These are phyloP conservation scores for Rasamsonia emersonii DNA, from an alignment of 2,329 filamentous ascomycete genomes.

Conservation along the genomic window DNA sequence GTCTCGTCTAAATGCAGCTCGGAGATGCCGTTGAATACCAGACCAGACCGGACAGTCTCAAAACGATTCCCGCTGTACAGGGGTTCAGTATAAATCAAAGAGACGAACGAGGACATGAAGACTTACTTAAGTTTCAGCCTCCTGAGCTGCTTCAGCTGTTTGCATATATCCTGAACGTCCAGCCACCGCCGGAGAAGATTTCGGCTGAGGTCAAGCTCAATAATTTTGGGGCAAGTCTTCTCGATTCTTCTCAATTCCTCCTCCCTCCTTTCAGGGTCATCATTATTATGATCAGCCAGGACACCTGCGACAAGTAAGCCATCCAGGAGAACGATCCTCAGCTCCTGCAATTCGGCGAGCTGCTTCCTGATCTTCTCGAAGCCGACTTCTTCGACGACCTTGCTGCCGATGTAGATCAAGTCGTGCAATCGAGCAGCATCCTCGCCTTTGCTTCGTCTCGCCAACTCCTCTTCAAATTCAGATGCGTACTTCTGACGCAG, in stretches of 20 bases:
- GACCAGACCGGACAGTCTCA: slow-evolving; percentile 28
- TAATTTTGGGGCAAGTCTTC: slow-evolving; percentile 48
- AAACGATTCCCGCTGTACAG: slow-evolving; percentile 61
- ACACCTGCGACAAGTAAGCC: slow-evolving; percentile 53
- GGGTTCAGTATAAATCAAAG: slow-evolving; percentile 9
- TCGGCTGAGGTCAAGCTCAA: slow-evolving; percentile 74
- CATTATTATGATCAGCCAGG: slow-evolving; percentile 15
- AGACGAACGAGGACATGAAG: slow-evolving; percentile 2
- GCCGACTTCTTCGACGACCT: slow-evolving; percentile 85
- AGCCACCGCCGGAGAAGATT: slow-evolving; percentile 66
- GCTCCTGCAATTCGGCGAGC: slow-evolving; percentile 66
- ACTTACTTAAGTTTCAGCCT: slow-evolving; percentile 64
- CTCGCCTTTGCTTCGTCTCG: slow-evolving; percentile 4
- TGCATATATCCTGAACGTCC: slow-evolving; percentile 63
- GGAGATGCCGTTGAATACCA: slow-evolving; percentile 44
- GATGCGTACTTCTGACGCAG: slow-evolving; percentile 76
- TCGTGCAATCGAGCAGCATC: slow-evolving; percentile 26
- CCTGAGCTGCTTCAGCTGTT: slow-evolving; percentile 56
- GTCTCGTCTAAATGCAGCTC: slow-evolving; percentile 61
- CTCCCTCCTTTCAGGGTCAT: slow-evolving; percentile 9
- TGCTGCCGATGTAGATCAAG: slow-evolving; percentile 64
- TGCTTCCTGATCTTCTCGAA: slow-evolving; percentile 85
- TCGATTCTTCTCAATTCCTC: slow-evolving; percentile 43
- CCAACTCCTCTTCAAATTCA: slow-evolving; percentile 35
- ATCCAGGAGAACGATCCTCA: slow-evolving; percentile 76